These are phyloP conservation scores for Phyllosticta citriasiana DNA, from an alignment of 2,329 filamentous ascomycete species.

Conservation along the genomic window DNA sequence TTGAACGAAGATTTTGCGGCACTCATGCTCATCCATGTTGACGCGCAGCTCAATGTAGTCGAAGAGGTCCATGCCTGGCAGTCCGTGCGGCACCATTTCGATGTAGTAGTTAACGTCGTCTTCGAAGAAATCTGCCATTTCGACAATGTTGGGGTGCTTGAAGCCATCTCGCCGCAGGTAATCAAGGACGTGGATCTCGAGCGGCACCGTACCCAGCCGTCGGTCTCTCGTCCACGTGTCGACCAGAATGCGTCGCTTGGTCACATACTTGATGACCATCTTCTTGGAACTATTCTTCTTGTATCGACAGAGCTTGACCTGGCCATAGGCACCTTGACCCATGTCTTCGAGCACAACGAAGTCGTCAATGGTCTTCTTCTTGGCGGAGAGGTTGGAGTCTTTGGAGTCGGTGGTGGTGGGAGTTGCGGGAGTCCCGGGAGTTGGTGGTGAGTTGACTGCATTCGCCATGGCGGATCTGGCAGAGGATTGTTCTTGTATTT, in stretches of 20 bases:
- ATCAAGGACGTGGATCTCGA: slow-evolving; percentile 95
- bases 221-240: slow-evolving; percentile 97
- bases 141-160: slow-evolving; percentile 55
- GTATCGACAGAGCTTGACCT: slow-evolving; percentile 88
- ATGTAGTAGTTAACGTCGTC: slow-evolving; percentile 95
- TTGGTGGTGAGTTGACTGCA: not conserved
- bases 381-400: slow-evolving; percentile 11
- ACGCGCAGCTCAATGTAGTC: slow-evolving; percentile 95
- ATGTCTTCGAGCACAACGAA: slow-evolving; percentile 94
- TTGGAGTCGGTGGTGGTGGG: not conserved
- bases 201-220: slow-evolving; percentile 80
- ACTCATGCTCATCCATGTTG: slow-evolving; percentile 94
- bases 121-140: slow-evolving; percentile 61
- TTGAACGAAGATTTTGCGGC: slow-evolving; percentile 88
- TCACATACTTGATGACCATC: slow-evolving; percentile 94
- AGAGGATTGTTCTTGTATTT: slow-evolving; percentile 37
- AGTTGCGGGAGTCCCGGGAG: not conserved
- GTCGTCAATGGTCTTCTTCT: slow-evolving; percentile 78
- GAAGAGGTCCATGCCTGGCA: slow-evolving; percentile 96
- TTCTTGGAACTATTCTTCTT: slow-evolving; percentile 67
- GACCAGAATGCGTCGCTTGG: slow-evolving; percentile 89
- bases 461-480: slow-evolving; percentile 16
- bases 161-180: slow-evolving; percentile 69
- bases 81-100: slow-evolving; percentile 89
- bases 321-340: slow-evolving; percentile 95